Evolutionary conservation across 1,284 basidiomycete species (phyloP).

Genomic region (Irpex rosettiformis): DNA sequence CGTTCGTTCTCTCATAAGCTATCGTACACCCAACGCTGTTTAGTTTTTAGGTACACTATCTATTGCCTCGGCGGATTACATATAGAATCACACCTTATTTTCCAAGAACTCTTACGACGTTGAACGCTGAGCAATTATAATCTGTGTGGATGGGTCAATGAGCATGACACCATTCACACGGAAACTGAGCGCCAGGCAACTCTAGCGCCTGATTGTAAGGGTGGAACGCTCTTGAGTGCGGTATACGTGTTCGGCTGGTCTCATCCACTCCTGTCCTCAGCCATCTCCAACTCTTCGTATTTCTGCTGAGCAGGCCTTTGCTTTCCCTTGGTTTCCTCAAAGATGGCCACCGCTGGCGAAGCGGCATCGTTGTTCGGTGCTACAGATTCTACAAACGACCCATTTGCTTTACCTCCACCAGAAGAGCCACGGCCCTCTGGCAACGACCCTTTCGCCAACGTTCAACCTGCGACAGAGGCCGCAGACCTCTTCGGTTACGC

Average conservation of each 20-base stretch:
- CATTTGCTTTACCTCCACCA: constrained; percentile 47
- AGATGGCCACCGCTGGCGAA: constrained; percentile 66
- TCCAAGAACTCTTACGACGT: background rate
- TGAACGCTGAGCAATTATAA: background rate
- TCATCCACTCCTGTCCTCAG: constrained; percentile 2
- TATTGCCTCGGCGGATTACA: background rate
- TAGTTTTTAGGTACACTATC: background rate
- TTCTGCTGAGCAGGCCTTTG: background rate
- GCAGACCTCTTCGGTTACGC: constrained; percentile 14
- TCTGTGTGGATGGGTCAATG: background rate
- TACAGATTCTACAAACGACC: constrained; percentile 56
- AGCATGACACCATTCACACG: background rate
- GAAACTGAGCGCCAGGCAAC: background rate
- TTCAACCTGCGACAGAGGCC: constrained; percentile 6
- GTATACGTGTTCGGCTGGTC: constrained; percentile 17
- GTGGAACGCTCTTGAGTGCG: constrained; percentile 3
- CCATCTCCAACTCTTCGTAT: background rate
- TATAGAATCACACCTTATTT: background rate
- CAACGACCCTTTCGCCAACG: constrained; percentile 17
- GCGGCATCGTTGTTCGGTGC: constrained; percentile 75
- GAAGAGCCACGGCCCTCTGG: constrained; percentile 18
- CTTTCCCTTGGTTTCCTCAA: background rate
- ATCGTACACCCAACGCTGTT: constrained; percentile 1
- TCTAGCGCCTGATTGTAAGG: constrained; percentile 3
- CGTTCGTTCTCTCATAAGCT: constrained; percentile 2